phyloP scores from a whole-genome alignment of 345 rosid genomes.

The Jatropha curcas region DNA sequence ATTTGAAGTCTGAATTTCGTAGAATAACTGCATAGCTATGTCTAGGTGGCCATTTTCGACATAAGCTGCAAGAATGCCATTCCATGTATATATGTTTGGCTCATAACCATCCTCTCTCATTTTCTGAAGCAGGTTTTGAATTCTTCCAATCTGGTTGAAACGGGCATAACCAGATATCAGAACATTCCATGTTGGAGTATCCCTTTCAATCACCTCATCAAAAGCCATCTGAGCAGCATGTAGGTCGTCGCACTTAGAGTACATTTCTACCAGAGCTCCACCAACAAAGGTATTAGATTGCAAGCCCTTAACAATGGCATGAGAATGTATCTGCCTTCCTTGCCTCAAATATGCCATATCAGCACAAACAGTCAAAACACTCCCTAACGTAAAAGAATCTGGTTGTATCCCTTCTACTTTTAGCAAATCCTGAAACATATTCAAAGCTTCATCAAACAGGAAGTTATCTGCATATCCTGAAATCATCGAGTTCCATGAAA shows the following conservation, averaged over 20 bases:
- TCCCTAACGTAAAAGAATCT: slow-evolving; percentile 59
- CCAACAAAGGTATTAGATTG: slow-evolving; percentile 58
- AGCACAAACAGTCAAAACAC: slow-evolving; percentile 61
- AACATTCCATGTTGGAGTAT: slow-evolving; percentile 47
- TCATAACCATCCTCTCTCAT: slow-evolving; percentile 55
- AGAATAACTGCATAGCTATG: slow-evolving; percentile 19
- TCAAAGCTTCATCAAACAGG: slow-evolving; percentile 43
- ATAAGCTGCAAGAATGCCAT: slow-evolving; percentile 30
- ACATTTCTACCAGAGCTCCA: slow-evolving; percentile 39
- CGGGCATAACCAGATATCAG: slow-evolving; percentile 59
- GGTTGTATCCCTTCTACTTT: slow-evolving; percentile 38
- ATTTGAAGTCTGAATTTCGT: slow-evolving; percentile 17
- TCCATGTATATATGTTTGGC: slow-evolving; percentile 39
- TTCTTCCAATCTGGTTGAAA: slow-evolving; percentile 34
- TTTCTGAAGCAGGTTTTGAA: slow-evolving; percentile 23
- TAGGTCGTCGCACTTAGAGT: slow-evolving; percentile 19
- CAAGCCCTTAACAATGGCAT: slow-evolving; percentile 46
- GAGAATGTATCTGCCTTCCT: slow-evolving; percentile 52
- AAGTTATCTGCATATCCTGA: slow-evolving; percentile 54
- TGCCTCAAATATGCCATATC: slow-evolving; percentile 34
- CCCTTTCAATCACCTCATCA: slow-evolving; percentile 44
- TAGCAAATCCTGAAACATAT: slow-evolving; percentile 40
- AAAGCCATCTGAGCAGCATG: slow-evolving; percentile 53
- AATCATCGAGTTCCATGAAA: slow-evolving; percentile 68
- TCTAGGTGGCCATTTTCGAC: slow-evolving; percentile 27